Conservation (phyloP, 2,329 filamentous ascomycete genomes). For the Ophiosphaerella herpotricha region DNA sequence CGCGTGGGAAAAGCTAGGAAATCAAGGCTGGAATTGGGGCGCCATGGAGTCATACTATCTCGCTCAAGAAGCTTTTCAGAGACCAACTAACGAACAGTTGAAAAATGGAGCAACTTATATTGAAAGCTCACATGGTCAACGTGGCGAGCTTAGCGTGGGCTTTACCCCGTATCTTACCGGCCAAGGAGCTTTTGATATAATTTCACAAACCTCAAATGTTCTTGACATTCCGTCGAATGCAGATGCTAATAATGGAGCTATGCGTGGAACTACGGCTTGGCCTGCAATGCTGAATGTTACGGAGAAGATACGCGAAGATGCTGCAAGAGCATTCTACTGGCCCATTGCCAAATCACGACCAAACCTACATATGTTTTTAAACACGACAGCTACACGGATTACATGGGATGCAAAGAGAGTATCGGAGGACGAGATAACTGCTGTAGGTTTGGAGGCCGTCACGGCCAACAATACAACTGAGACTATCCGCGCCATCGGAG, state of each 20-base stretch:
- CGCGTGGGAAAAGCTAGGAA: constrained; percentile 40
- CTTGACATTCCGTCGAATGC: constrained; percentile 46
- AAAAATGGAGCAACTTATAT: constrained; percentile 32
- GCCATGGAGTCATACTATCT: constrained; percentile 34
- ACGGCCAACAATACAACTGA: constrained; percentile 20
- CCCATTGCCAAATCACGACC: constrained; percentile 44
- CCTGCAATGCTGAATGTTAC: constrained; percentile 49
- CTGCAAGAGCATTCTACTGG: constrained; percentile 55
- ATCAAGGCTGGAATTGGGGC: constrained; percentile 41
- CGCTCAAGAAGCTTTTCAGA: constrained; percentile 31
- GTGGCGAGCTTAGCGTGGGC: constrained; percentile 32
- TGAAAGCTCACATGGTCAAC: constrained; percentile 22
- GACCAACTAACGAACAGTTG: constrained; percentile 19
- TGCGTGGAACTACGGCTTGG: constrained; percentile 52
- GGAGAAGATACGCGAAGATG: constrained; percentile 50
- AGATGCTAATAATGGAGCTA: constrained; percentile 51
- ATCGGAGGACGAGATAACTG: constrained; percentile 9
- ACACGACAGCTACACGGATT: constrained; percentile 49
- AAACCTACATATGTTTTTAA: constrained; percentile 52
- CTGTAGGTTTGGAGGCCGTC: constrained; percentile 32
- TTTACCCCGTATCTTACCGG: constrained; percentile 34
- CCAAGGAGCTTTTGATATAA: constrained; percentile 26
- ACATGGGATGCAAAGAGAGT: constrained; percentile 35
- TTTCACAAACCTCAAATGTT: constrained; percentile 45
- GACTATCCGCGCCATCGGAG: constrained; percentile 24